Conservation (phyloP, 257 asterid species). For the Solanum sitiens region DNA sequence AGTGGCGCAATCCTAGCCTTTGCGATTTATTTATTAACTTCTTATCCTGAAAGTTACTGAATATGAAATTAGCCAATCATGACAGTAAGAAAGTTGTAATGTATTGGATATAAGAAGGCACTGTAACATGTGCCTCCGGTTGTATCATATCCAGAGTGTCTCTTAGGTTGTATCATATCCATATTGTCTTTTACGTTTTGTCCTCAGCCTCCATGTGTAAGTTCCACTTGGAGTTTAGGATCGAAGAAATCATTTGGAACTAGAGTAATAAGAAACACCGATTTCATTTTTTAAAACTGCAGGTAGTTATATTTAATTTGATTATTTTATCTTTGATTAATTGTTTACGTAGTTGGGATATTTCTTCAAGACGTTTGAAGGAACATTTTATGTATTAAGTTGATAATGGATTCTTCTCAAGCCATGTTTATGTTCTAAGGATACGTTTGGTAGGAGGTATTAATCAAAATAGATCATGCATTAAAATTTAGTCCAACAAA, state of each 20-base stretch:
- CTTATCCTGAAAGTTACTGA: no score
- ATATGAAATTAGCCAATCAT: no score
- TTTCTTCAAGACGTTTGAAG: not conserved
- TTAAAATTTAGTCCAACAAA: no score
- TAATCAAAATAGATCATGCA: no score
- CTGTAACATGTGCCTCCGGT: not conserved
- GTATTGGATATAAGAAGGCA: conserved; percentile 24
- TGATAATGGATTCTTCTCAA: not conserved
- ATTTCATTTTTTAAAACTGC: not conserved
- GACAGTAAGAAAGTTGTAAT: conserved; percentile 6
- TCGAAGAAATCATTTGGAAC: not conserved
- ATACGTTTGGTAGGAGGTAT: no score
- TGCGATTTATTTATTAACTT: no score
- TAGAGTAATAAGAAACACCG: not conserved
- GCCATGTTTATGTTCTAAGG: not conserved
- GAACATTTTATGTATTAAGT: not conserved
- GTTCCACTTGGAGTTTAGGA: not conserved
- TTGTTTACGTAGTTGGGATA: not conserved
- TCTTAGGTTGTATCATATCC: not conserved
- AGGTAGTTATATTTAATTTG: not conserved
- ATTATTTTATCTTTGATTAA: not conserved
- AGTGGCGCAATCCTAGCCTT: no score
- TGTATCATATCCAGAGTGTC: not conserved
- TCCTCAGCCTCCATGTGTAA: not conserved
- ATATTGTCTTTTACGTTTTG: not conserved